phyloP scores from a whole-genome alignment of 192 early-diverging fungal genomes.

The Coemansia sp. region DNA sequence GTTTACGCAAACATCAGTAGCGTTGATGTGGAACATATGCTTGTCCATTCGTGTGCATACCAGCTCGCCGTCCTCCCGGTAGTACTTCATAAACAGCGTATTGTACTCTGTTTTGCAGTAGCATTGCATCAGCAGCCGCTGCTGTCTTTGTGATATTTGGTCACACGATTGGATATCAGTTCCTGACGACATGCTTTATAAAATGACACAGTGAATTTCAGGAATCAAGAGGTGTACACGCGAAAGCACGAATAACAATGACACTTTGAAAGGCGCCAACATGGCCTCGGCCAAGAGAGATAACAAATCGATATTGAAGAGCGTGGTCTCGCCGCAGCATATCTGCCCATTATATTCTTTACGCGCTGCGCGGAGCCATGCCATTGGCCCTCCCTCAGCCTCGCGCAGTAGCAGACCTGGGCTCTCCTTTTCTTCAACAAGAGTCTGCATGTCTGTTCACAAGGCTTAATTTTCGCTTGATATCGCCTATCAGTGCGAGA shows the following conservation, averaged over 20 bases:
- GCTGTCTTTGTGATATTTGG: constrained; percentile 26
- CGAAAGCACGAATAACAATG: background rate
- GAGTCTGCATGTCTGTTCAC: background rate
- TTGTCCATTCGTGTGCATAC: constrained; percentile 32
- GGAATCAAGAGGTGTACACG: background rate
- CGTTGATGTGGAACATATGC: constrained; percentile 13
- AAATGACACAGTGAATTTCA: background rate
- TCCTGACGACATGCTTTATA: background rate
- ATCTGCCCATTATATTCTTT: background rate
- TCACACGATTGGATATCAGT: constrained; percentile 19
- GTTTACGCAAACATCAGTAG: constrained; percentile 20
- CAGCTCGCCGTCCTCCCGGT: constrained; percentile 5
- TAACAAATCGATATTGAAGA: background rate
- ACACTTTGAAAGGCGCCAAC: background rate
- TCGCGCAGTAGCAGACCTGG: background rate
- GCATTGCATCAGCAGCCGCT: constrained; percentile 38
- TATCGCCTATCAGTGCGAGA: background rate
- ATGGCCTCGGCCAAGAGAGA: background rate
- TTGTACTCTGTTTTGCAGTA: constrained; percentile 36
- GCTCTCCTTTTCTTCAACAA: background rate
- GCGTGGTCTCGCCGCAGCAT: constrained; percentile 3
- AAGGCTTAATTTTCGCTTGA: background rate
- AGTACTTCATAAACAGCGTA: constrained; percentile 32
- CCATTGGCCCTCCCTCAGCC: background rate
- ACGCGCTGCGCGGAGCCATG: background rate